Conservation (phyloP, 2,329 filamentous ascomycete species). For the Cytospora schulzeri region DNA sequence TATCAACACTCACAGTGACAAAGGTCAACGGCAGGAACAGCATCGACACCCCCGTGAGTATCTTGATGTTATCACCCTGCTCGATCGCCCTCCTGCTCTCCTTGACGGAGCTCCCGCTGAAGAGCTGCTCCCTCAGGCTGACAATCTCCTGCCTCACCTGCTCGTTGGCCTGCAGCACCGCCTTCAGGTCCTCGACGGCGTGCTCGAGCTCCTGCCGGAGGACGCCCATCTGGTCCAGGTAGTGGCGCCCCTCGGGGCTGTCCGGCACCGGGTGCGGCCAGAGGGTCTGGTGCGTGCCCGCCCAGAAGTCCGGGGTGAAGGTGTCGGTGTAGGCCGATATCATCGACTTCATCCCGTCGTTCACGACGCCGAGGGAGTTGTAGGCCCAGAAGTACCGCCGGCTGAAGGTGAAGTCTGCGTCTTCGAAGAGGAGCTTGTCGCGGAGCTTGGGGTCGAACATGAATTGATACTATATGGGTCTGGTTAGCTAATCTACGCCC, state of each 20-base stretch:
- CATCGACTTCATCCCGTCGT: slow-evolving; percentile 61
- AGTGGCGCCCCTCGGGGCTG: slow-evolving; percentile 48
- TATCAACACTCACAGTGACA: slow-evolving; percentile 48
- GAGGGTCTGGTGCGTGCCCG: slow-evolving; percentile 54
- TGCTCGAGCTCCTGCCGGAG: slow-evolving; percentile 53
- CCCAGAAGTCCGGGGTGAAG: slow-evolving; percentile 62
- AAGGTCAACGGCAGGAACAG: slow-evolving; percentile 65
- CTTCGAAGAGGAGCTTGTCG: slow-evolving; percentile 63
- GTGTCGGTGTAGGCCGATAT: slow-evolving; percentile 58
- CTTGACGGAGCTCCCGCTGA: slow-evolving; percentile 64
- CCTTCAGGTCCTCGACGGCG: slow-evolving; percentile 52
- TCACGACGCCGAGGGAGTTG: slow-evolving; percentile 62
- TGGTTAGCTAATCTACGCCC: not conserved
- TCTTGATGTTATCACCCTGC: slow-evolving; percentile 64
- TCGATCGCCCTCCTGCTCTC: slow-evolving; percentile 63
- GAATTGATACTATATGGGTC: slow-evolving; percentile 47
- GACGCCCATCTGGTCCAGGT: slow-evolving; percentile 49
- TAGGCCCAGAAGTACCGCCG: slow-evolving; percentile 65
- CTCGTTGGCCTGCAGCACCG: slow-evolving; percentile 54
- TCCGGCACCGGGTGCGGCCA: slow-evolving; percentile 56
- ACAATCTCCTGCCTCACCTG: slow-evolving; percentile 57
- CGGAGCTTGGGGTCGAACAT: slow-evolving; percentile 59
- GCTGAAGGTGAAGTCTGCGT: slow-evolving; percentile 62
- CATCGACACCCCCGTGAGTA: slow-evolving; percentile 61
- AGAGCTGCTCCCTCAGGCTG: slow-evolving; percentile 62